Percentiles rank a stretch among this genome's conserved stretches.
phyloP scores from a whole-genome alignment of 208 protist species.

The Acanthamoeba triangularis region DNA sequence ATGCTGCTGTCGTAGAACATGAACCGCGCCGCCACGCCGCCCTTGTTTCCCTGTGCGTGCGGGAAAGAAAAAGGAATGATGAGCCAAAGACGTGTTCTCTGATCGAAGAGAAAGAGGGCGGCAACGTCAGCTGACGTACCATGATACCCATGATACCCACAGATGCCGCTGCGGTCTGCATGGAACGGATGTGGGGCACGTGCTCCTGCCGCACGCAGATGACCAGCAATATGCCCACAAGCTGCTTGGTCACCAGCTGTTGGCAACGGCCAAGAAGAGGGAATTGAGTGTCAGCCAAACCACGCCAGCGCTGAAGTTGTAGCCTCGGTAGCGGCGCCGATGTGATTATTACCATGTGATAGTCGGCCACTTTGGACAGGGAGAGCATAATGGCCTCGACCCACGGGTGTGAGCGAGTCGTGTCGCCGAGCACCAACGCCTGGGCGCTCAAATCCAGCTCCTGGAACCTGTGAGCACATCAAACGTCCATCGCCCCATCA shows the following conservation, averaged over 20 bases:
- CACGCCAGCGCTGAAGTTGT: neutral
- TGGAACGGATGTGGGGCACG: slow-evolving; percentile 71
- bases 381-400: slow-evolving; percentile 75
- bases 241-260: slow-evolving; percentile 81
- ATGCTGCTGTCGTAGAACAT: slow-evolving; percentile 84
- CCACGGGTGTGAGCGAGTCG: slow-evolving; percentile 80
- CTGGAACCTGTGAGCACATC: slow-evolving; percentile 80
- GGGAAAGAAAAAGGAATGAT: neutral
- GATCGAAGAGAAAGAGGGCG: neutral
- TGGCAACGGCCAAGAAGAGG: neutral
- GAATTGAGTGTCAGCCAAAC: neutral
- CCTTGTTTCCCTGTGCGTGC: slow-evolving; percentile 73
- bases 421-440: slow-evolving; percentile 84
- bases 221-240: slow-evolving; percentile 86
- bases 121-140: slow-evolving; percentile 82
- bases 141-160: slow-evolving; percentile 90
- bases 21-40: slow-evolving; percentile 83
- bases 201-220: slow-evolving; percentile 84
- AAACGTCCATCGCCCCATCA: neutral
- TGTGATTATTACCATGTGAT: slow-evolving; percentile 76
- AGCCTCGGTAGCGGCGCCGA: neutral
- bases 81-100: neutral
- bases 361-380: slow-evolving; percentile 78
- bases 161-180: slow-evolving; percentile 76
- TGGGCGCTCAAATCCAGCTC: slow-evolving; percentile 87